These are phyloP conservation scores for Colletotrichum brevisporum DNA, from an alignment of 2,329 filamentous ascomycete species.

Conservation along the genomic window DNA sequence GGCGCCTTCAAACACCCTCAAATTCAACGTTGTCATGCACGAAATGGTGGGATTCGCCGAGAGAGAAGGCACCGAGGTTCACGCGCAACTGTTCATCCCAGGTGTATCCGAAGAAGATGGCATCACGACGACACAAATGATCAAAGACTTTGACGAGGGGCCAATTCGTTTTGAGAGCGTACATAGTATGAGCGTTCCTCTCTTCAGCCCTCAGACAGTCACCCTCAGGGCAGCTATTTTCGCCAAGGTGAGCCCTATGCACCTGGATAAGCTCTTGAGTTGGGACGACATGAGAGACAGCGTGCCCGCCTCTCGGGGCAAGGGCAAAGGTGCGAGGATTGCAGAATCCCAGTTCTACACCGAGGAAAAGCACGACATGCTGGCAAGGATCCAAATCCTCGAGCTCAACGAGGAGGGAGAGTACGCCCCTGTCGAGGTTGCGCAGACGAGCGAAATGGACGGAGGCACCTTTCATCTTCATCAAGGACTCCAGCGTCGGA, in stretches of 20 bases:
- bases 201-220: conserved; percentile 81
- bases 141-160: conserved; percentile 92
- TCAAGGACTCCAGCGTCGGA: conserved; percentile 90
- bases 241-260: conserved; percentile 90
- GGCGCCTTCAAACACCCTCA: conserved; percentile 91
- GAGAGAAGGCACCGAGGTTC: conserved; percentile 93
- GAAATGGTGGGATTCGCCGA: conserved; percentile 95
- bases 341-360: conserved; percentile 93
- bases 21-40: conserved; percentile 99
- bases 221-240: conserved; percentile 91
- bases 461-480: conserved; percentile 94
- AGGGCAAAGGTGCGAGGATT: conserved; percentile 73
- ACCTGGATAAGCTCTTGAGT: conserved; percentile 95
- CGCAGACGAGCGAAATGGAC: conserved; percentile 87
- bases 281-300: conserved; percentile 98
- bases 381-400: conserved; percentile 88
- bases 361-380: conserved; percentile 94
- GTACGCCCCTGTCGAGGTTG: conserved; percentile 92
- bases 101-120: conserved; percentile 91
- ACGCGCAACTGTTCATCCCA: conserved; percentile 96
- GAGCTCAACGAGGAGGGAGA: conserved; percentile 93
- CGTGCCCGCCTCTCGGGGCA: conserved; percentile 70
- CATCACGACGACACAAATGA: conserved; percentile 95
- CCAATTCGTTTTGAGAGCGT: conserved; percentile 96
- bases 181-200: conserved; percentile 95